Conservation (phyloP, 2,329 filamentous ascomycete genomes). For the Fusarium lateritium region DNA sequence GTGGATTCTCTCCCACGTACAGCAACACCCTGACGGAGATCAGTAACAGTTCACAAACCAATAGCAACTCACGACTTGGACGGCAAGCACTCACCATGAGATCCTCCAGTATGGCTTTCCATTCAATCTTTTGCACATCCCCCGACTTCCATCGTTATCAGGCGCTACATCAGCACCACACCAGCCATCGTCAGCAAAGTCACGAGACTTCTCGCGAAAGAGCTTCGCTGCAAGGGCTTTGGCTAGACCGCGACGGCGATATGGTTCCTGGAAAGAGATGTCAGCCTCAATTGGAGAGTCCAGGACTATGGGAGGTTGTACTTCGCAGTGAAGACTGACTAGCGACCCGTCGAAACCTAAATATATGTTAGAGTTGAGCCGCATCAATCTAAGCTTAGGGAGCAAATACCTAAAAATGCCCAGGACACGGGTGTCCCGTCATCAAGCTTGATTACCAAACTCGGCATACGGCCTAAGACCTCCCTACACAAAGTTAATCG, state of each 20-base stretch:
- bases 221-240: slow-evolving; percentile 73
- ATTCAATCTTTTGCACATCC: slow-evolving; percentile 73
- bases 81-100: slow-evolving; percentile 67
- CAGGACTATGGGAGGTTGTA: slow-evolving; percentile 30
- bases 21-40: slow-evolving; percentile 40
- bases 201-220: slow-evolving; percentile 64
- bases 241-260: slow-evolving; percentile 74
- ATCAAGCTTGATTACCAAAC: slow-evolving; percentile 60
- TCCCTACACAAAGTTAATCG: slow-evolving; percentile 49
- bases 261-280: slow-evolving; percentile 58
- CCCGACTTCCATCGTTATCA: slow-evolving; percentile 72
- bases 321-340: slow-evolving; percentile 72
- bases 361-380: slow-evolving; percentile 7
- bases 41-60: neutral
- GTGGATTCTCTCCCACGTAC: slow-evolving; percentile 24
- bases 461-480: slow-evolving; percentile 62
- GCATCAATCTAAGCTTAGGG: neutral
- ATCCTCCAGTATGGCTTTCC: slow-evolving; percentile 69
- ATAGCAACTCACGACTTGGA: neutral
- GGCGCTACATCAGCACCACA: slow-evolving; percentile 75
- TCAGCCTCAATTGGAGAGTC: neutral
- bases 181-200: slow-evolving; percentile 65
- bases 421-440: slow-evolving; percentile 71
- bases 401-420: slow-evolving; percentile 67
- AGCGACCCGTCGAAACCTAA: slow-evolving; percentile 73